These are phyloP conservation scores for Penicillium angulare DNA, from an alignment of 495 filamentous ascomycete species.

Conservation along the genomic window DNA sequence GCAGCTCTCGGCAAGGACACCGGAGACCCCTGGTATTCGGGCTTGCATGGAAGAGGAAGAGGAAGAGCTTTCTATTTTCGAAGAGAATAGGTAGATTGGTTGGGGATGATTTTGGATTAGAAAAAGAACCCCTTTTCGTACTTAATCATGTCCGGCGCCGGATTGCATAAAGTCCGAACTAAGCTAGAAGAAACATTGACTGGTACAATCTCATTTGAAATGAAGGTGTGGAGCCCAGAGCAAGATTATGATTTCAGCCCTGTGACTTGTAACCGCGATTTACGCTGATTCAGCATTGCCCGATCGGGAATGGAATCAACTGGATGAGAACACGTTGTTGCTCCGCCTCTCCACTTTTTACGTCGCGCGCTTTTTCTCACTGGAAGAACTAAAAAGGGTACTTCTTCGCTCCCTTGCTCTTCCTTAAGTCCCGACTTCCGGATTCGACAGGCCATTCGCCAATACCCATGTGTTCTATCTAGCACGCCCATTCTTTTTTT, in stretches of 20 bases:
- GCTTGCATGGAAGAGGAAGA: not conserved
- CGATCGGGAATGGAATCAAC: constrained; percentile 17
- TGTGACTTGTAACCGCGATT: too few relatives aligned
- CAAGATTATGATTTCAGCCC: constrained; percentile 14
- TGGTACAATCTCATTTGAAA: too few relatives aligned
- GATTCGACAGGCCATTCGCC: constrained; percentile 8
- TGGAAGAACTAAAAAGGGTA: not conserved
- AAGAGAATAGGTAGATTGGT: too few relatives aligned
- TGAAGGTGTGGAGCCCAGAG: not conserved
- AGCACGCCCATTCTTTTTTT: constrained; percentile 5
- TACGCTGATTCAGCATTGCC: constrained; percentile 19
- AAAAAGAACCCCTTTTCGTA: too few relatives aligned
- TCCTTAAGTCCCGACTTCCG: constrained; percentile 1
- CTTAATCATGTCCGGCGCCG: too few relatives aligned
- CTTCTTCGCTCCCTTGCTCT: constrained; percentile 6
- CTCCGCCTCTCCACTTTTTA: constrained; percentile 19
- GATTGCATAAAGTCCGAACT: too few relatives aligned
- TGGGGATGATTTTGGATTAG: too few relatives aligned
- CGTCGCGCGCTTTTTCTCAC: not conserved
- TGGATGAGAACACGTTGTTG: constrained; percentile 42
- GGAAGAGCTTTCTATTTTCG: too few relatives aligned
- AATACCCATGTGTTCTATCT: constrained; percentile 17
- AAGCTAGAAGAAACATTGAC: too few relatives aligned
- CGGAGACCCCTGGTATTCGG: constrained; percentile 4
- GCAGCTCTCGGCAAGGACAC: constrained; percentile 11